A percentile compares a stretch with the other conserved stretches of the same genome.
These are phyloP conservation scores for Sphagnum tenellum DNA, from an alignment of 225 moss, liverwort and hornwort genomes.

Conservation along the genomic window DNA sequence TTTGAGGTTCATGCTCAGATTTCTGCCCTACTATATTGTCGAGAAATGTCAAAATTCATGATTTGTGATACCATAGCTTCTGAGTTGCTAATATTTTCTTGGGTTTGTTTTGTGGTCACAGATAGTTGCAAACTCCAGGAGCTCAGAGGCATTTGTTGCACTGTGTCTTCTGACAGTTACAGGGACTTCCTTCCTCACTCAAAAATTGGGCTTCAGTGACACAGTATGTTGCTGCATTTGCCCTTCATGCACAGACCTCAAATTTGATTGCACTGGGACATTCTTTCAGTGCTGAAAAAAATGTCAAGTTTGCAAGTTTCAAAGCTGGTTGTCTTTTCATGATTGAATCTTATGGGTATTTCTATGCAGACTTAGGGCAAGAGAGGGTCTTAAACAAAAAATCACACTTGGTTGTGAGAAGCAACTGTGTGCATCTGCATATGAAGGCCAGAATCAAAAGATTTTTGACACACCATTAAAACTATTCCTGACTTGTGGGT, in stretches of 20 bases:
- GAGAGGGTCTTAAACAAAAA: no score
- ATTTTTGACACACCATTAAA: no score
- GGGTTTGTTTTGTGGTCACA: slow-evolving; percentile 6
- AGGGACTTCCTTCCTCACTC: slow-evolving; percentile 83
- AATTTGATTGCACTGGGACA: background rate
- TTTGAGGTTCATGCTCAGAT: slow-evolving; percentile 60
- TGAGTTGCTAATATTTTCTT: background rate
- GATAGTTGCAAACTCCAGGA: slow-evolving; percentile 96
- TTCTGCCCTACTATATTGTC: background rate
- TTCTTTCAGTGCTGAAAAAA: background rate
- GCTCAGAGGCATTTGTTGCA: slow-evolving; percentile 97
- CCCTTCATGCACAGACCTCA: background rate
- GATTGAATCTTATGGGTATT: background rate
- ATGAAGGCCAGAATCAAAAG: no score
- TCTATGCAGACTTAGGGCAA: no score
- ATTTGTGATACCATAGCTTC: background rate
- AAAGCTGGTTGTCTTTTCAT: no score
- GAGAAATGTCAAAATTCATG: no score
- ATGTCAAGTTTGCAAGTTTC: no score
- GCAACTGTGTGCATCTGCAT: no score
- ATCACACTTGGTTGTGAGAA: no score
- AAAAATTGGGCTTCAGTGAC: slow-evolving; percentile 96
- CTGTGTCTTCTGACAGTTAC: slow-evolving; percentile 94
- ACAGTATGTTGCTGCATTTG: slow-evolving; percentile 46
- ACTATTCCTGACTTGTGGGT: background rate